Evolutionary conservation across 768 basidiomycete species (phyloP).

Genomic region (Aureoboletus auriporus): DNA sequence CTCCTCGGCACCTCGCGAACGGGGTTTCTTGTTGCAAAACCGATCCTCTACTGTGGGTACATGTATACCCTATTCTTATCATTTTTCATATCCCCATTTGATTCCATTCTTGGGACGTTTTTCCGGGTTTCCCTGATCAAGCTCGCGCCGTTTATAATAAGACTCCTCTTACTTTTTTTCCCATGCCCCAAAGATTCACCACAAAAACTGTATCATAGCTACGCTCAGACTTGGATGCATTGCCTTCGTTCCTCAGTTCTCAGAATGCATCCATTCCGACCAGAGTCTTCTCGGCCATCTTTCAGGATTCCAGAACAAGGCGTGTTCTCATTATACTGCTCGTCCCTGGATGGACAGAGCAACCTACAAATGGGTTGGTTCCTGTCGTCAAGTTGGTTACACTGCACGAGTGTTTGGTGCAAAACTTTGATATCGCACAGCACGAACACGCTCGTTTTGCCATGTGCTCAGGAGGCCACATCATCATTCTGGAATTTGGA

Average conservation of each 20-base stretch:
- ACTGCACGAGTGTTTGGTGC: neutral
- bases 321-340: conserved; percentile 1
- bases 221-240: conserved; percentile 11
- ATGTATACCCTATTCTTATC: conserved; percentile 11
- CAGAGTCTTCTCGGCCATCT: conserved; percentile 2
- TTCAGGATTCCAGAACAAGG: conserved; percentile 4
- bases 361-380: conserved; percentile 15
- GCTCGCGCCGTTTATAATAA: conserved; percentile 6
- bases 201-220: conserved; percentile 19
- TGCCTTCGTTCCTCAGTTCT: conserved; percentile 8
- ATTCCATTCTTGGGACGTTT: conserved; percentile 5
- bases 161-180: conserved; percentile 9
- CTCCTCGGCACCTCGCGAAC: conserved; percentile 24
- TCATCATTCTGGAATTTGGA: neutral
- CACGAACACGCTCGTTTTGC: neutral
- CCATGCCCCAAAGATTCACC: conserved; percentile 16
- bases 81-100: conserved; percentile 17
- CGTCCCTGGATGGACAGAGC: conserved; percentile 9
- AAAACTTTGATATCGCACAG: conserved; percentile 6
- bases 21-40: conserved; percentile 5
- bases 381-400: neutral
- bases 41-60: conserved; percentile 9
- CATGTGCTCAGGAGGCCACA: neutral
- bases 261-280: conserved; percentile 7
- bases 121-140: conserved; percentile 2